A percentile compares a stretch with the other conserved stretches of the same genome.
Conservation (phyloP, 345 rosid genomes). For the Lumnitzera littorea region DNA sequence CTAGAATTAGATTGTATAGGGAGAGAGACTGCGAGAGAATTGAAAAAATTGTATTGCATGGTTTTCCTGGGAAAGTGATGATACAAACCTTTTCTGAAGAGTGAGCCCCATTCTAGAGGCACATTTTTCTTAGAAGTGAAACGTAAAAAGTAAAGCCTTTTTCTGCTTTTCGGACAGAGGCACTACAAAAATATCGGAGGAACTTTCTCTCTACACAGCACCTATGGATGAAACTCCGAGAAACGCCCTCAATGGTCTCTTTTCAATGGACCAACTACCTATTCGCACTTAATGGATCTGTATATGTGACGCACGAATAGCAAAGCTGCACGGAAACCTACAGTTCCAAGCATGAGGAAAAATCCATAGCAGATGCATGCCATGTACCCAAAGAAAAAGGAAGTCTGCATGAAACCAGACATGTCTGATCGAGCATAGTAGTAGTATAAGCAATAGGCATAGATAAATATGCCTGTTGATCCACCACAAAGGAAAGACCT, state of each 20-base stretch:
- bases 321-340: conserved; percentile 42
- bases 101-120: no score
- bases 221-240: conserved; percentile 3
- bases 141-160: conserved; percentile 1
- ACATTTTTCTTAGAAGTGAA: background rate
- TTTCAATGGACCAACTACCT: conserved; percentile 2
- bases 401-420: conserved; percentile 54
- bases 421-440: conserved; percentile 36
- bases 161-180: conserved; percentile 3
- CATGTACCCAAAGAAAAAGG: conserved; percentile 51
- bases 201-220: conserved; percentile 7
- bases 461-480: conserved; percentile 37
- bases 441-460: conserved; percentile 43
- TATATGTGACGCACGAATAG: conserved; percentile 44
- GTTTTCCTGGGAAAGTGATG: no score
- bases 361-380: conserved; percentile 47
- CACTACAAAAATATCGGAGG: conserved; percentile 13
- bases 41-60: no score
- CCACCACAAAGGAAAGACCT: conserved; percentile 50
- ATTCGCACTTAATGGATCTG: conserved; percentile 46
- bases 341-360: conserved; percentile 47
- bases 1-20: no score
- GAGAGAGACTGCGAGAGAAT: no score
- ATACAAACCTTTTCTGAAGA: no score
- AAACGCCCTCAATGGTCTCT: background rate